A percentile compares a stretch with the other conserved stretches of the same genome.
Evolutionary conservation across 805 yeast species (phyloP).

Genomic region (Wickerhamiella azymoides): DNA sequence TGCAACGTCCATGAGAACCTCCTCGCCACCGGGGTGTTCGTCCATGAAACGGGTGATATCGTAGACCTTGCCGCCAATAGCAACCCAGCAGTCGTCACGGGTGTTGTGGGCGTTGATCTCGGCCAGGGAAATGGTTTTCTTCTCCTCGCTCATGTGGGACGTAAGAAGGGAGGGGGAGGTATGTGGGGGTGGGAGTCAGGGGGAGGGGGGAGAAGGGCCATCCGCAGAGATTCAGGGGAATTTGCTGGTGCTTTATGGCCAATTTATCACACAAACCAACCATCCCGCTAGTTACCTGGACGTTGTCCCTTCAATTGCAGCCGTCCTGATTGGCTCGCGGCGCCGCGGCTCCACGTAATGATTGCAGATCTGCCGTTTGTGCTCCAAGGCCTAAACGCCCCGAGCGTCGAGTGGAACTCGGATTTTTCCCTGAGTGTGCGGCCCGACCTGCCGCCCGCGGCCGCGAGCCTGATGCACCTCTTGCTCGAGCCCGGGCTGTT

Average conservation of each 20-base stretch:
- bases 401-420: constrained; percentile 2
- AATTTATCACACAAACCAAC: no score
- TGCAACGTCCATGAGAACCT: constrained; percentile 61
- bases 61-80: constrained; percentile 54
- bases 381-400: constrained; percentile 7
- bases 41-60: constrained; percentile 42
- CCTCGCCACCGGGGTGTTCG: constrained; percentile 77
- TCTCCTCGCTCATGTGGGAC: constrained; percentile 7
- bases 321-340: no score
- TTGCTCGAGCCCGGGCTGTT: constrained; percentile 63
- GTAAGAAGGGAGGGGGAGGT: background rate
- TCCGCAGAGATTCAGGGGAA: no score
- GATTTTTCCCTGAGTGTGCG: background rate
- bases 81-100: constrained; percentile 56
- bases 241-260: no score
- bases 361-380: constrained; percentile 7
- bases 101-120: constrained; percentile 35
- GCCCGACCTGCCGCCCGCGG: background rate
- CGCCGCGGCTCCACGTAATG: background rate
- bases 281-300: no score
- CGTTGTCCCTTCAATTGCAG: no score
- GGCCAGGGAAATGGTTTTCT: constrained; percentile 24
- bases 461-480: constrained; percentile 34
- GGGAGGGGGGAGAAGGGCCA: background rate
- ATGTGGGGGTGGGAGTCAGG: background rate